Evolutionary conservation across 139 green algal species (phyloP).

Genomic region (Spirogloea muscicola): DNA sequence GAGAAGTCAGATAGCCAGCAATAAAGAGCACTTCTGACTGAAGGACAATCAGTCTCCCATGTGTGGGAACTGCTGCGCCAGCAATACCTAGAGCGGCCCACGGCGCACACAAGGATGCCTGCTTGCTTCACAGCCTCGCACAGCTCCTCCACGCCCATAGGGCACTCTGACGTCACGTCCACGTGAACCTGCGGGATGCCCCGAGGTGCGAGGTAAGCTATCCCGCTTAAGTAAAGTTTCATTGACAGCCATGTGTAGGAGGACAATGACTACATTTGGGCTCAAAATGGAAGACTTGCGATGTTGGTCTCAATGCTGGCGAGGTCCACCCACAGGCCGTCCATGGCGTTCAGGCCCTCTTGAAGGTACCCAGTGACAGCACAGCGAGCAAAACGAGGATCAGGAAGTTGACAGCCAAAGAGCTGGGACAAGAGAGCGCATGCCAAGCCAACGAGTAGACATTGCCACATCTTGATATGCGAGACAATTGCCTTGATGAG

Average conservation of each 20-base stretch:
- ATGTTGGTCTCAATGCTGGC: neutral
- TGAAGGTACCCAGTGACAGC: no score
- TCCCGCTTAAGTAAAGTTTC: neutral
- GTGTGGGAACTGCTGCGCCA: no score
- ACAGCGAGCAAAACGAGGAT: no score
- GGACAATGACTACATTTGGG: neutral
- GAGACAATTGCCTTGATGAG: neutral
- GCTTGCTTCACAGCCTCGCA: neutral
- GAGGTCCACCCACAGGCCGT: neutral
- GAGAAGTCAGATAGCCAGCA: no score
- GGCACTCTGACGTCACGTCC: slow-evolving; percentile 1
- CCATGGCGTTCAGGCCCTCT: neutral
- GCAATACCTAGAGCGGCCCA: no score
- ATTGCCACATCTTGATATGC: neutral
- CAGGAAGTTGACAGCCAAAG: no score
- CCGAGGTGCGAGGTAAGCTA: neutral
- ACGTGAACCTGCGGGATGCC: neutral
- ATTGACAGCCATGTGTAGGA: no score
- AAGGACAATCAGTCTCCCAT: no score
- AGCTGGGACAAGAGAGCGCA: neutral
- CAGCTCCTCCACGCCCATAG: slow-evolving; percentile 6
- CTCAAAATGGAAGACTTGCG: neutral
- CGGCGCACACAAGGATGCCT: slow-evolving; percentile 3
- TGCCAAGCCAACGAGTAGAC: neutral
- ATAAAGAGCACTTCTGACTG: no score